phyloP scores from a whole-genome alignment of 495 filamentous ascomycete species.

The Talaromyces stipitatus region DNA sequence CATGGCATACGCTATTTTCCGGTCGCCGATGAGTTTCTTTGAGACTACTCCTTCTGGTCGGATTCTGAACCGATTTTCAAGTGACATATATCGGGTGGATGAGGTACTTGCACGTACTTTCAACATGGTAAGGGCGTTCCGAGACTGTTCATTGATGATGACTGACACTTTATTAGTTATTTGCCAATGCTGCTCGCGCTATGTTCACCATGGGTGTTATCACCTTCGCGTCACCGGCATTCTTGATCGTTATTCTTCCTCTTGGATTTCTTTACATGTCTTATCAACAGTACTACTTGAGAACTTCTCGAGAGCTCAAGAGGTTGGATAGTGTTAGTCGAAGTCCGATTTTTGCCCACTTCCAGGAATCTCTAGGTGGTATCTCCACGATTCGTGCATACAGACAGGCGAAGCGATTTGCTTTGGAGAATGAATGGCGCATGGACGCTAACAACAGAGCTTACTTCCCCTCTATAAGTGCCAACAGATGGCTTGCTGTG shows the following conservation, averaged over 20 bases:
- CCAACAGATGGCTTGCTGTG: slow-evolving; percentile 94
- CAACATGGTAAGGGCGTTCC: slow-evolving; percentile 56
- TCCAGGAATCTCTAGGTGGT: slow-evolving; percentile 93
- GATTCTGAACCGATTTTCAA: slow-evolving; percentile 85
- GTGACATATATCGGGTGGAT: slow-evolving; percentile 93
- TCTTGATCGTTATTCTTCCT: slow-evolving; percentile 73
- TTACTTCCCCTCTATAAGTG: slow-evolving; percentile 93
- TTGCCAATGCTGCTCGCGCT: slow-evolving; percentile 79
- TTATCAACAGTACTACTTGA: slow-evolving; percentile 95
- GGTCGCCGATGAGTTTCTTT: slow-evolving; percentile 98
- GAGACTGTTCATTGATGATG: neutral
- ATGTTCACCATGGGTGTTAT: slow-evolving; percentile 85
- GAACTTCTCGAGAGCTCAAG: slow-evolving; percentile 93
- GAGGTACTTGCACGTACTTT: slow-evolving; percentile 89
- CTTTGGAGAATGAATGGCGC: slow-evolving; percentile 93
- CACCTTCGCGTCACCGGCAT: slow-evolving; percentile 69
- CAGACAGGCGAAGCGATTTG: slow-evolving; percentile 77
- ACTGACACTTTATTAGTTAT: slow-evolving; percentile 45
- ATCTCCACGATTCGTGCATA: slow-evolving; percentile 98
- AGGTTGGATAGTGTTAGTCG: slow-evolving; percentile 90
- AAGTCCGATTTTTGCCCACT: slow-evolving; percentile 96
- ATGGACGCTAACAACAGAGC: slow-evolving; percentile 93
- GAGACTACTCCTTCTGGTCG: slow-evolving; percentile 97
- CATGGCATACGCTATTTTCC: slow-evolving; percentile 97
- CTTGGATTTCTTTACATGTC: slow-evolving; percentile 77